A percentile compares a stretch with the other conserved stretches of the same genome.
Evolutionary conservation across 2,329 filamentous ascomycete species (phyloP).

Genomic region (Cadophora gregata): DNA sequence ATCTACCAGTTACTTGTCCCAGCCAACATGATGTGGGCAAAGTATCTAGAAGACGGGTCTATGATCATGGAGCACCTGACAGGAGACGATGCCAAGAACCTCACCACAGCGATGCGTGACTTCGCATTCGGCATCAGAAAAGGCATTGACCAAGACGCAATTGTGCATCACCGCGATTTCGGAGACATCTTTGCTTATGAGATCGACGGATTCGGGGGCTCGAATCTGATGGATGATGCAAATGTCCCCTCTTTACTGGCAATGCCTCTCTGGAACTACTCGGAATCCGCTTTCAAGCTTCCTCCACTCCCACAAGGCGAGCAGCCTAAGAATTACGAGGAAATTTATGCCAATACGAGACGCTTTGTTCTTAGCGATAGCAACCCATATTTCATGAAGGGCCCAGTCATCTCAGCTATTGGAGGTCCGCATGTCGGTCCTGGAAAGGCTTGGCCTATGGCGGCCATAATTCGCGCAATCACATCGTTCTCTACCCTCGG

Average conservation of each 20-base stretch:
- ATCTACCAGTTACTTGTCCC: slow-evolving; percentile 87
- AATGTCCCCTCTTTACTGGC: slow-evolving; percentile 72
- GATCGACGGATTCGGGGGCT: slow-evolving; percentile 67
- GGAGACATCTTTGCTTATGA: slow-evolving; percentile 80
- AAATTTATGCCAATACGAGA: slow-evolving; percentile 79
- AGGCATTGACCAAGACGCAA: slow-evolving; percentile 73
- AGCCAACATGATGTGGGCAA: slow-evolving; percentile 82
- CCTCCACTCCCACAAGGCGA: slow-evolving; percentile 31
- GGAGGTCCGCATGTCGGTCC: slow-evolving; percentile 72
- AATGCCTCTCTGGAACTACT: slow-evolving; percentile 67
- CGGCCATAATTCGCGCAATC: slow-evolving; percentile 56
- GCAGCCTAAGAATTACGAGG: slow-evolving; percentile 56
- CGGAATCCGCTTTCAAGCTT: slow-evolving; percentile 34
- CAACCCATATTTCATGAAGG: slow-evolving; percentile 76
- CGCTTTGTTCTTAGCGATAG: slow-evolving; percentile 76
- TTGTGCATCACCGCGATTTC: slow-evolving; percentile 66
- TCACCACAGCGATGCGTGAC: slow-evolving; percentile 60
- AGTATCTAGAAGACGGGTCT: slow-evolving; percentile 60
- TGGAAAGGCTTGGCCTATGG: slow-evolving; percentile 61
- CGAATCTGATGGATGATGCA: slow-evolving; percentile 73
- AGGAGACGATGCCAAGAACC: slow-evolving; percentile 50
- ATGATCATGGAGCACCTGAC: slow-evolving; percentile 58
- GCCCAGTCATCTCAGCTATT: slow-evolving; percentile 64
- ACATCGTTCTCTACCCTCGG: slow-evolving; percentile 47
- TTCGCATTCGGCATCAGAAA: slow-evolving; percentile 68